phyloP scores from a whole-genome alignment of 2,329 filamentous ascomycete species.

The Epichloe uncinata region DNA sequence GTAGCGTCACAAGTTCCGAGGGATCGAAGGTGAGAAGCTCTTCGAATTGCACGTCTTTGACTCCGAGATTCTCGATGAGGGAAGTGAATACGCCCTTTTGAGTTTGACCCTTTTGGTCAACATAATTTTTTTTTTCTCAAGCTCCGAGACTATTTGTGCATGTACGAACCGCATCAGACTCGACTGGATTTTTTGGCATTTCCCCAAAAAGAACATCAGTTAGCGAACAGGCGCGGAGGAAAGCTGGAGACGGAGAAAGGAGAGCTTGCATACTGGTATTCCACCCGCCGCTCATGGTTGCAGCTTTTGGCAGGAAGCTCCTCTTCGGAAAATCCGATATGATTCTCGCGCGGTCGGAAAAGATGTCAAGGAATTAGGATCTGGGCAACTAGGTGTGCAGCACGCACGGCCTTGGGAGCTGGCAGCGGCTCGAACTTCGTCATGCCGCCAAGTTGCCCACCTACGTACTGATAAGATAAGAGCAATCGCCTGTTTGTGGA shows the following conservation, averaged over 20 bases:
- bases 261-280: slow-evolving; percentile 57
- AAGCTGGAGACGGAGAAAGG: not conserved
- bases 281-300: slow-evolving; percentile 68
- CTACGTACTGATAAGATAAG: slow-evolving; percentile 2
- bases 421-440: not conserved
- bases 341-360: not conserved
- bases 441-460: not conserved
- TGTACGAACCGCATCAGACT: slow-evolving; percentile 75
- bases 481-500: not conserved
- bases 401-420: not conserved
- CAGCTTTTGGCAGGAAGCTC: not conserved
- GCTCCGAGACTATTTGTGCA: not conserved
- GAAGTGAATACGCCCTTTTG: slow-evolving; percentile 83
- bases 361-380: not conserved
- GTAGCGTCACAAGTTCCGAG: slow-evolving; percentile 54
- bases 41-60: slow-evolving; percentile 91
- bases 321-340: no score
- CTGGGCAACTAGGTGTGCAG: no score
- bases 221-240: slow-evolving; percentile 1
- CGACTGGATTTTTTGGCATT: slow-evolving; percentile 36
- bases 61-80: slow-evolving; percentile 80
- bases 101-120: not conserved
- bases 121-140: not conserved
- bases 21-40: slow-evolving; percentile 85
- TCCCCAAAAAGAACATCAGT: not conserved